These are phyloP conservation scores for Arxiozyma bovina DNA, from an alignment of 1,139 yeast genomes.

Conservation along the genomic window DNA sequence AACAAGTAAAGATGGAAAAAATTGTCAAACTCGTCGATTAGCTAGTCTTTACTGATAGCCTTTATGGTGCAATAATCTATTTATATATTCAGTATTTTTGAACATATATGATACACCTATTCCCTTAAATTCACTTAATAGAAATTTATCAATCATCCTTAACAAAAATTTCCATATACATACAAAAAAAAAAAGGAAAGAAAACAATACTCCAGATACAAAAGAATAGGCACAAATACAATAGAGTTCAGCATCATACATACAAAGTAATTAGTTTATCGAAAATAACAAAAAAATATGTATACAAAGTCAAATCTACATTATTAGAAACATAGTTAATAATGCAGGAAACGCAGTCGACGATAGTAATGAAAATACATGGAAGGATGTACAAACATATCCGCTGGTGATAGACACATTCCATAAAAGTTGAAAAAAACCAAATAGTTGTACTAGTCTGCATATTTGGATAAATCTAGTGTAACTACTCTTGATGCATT, in stretches of 20 bases:
- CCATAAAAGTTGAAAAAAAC: not conserved
- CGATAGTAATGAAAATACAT: not conserved
- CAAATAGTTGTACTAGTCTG: constrained; percentile 24
- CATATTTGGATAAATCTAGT: constrained; percentile 58
- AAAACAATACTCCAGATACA: not conserved
- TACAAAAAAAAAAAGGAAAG: not conserved
- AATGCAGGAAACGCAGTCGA: not conserved
- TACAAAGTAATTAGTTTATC: not conserved
- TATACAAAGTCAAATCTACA: not conserved
- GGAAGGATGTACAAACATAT: not conserved
- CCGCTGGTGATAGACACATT: not conserved
- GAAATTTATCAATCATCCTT: not conserved
- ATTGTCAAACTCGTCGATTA: not conserved
- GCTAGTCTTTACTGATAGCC: not conserved
- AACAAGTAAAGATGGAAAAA: no score
- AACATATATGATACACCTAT: no score
- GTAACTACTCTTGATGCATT: constrained; percentile 74
- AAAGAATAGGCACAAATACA: not conserved
- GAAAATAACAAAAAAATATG: not conserved
- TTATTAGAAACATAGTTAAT: no score
- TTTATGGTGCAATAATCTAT: no score
- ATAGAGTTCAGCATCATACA: not conserved
- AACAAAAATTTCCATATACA: not conserved
- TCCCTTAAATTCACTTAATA: not conserved
- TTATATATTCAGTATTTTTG: no score